phyloP scores from a whole-genome alignment of 2,329 filamentous ascomycete species.

The Diaporthe batatas region DNA sequence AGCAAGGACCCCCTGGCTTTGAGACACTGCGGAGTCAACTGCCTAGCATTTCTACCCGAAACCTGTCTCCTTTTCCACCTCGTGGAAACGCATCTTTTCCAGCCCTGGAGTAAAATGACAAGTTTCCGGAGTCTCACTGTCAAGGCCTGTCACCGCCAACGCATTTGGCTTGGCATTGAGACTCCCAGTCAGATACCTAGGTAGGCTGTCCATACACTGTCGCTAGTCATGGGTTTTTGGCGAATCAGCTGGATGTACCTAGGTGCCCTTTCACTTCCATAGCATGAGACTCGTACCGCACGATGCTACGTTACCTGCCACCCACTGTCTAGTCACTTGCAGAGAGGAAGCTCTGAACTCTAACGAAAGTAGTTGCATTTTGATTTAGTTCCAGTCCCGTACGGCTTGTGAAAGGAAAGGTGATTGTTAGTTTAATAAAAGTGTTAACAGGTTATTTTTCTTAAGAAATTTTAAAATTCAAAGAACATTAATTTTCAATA shows the following conservation, averaged over 20 bases:
- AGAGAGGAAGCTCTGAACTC: background rate
- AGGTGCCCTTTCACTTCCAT: background rate
- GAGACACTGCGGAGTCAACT: background rate
- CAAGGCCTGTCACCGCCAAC: background rate
- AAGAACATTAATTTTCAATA: no score
- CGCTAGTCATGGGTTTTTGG: constrained; percentile 1
- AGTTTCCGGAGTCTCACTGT: background rate
- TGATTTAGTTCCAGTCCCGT: no score
- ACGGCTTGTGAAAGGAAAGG: no score
- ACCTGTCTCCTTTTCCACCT: background rate
- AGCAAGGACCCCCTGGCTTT: background rate
- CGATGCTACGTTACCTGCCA: background rate
- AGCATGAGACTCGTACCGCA: background rate
- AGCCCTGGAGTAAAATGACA: background rate
- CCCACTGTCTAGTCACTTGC: background rate
- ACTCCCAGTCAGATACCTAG: background rate
- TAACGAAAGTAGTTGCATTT: no score
- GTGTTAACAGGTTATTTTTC: no score
- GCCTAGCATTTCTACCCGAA: background rate
- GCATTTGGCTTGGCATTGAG: background rate
- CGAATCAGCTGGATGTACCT: background rate
- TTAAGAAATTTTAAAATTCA: no score
- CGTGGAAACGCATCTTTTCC: background rate
- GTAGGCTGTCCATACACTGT: background rate
- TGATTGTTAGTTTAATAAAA: no score